phyloP scores from a whole-genome alignment of 768 basidiomycete genomes.

The Leccinum subgranulosum region DNA sequence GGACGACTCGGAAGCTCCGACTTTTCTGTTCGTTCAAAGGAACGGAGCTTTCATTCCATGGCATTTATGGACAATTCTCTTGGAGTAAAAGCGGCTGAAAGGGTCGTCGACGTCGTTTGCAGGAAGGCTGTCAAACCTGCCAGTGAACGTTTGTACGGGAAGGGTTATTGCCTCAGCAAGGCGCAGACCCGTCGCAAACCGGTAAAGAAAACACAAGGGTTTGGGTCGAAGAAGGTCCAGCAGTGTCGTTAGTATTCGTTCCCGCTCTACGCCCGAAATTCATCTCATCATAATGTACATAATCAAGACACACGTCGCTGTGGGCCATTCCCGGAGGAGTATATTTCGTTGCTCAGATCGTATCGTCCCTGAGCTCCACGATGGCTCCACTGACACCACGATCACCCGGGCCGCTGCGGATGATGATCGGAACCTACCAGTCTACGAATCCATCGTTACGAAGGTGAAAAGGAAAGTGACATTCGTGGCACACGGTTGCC shows the following conservation, averaged over 20 bases:
- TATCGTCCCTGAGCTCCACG: neutral
- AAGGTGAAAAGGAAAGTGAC: conserved; percentile 13
- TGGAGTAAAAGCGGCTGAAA: conserved; percentile 18
- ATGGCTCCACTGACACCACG: conserved; percentile 1
- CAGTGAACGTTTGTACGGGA: conserved; percentile 3
- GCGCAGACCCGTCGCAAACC: neutral
- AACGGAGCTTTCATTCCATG: conserved; percentile 3
- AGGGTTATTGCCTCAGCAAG: conserved; percentile 11
- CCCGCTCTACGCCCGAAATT: conserved; percentile 20
- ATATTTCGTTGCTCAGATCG: conserved; percentile 12
- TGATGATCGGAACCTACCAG: conserved; percentile 21
- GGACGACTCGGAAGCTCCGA: conserved; percentile 7
- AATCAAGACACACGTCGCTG: conserved; percentile 6
- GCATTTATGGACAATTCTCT: conserved; percentile 9
- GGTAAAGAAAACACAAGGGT: conserved; percentile 2
- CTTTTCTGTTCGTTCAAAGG: conserved; percentile 4
- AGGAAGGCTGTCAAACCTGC: conserved; percentile 11
- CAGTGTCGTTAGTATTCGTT: neutral
- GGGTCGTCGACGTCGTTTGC: neutral
- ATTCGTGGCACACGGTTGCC: conserved; percentile 10
- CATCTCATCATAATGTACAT: conserved; percentile 3
- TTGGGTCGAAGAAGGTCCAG: conserved; percentile 5
- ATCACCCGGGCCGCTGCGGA: conserved; percentile 14
- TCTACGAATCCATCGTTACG: conserved; percentile 1
- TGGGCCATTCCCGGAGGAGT: conserved; percentile 1